Evolutionary conservation across 495 filamentous ascomycete genomes (phyloP).

Genomic region (Aspergillus homomorphus): DNA sequence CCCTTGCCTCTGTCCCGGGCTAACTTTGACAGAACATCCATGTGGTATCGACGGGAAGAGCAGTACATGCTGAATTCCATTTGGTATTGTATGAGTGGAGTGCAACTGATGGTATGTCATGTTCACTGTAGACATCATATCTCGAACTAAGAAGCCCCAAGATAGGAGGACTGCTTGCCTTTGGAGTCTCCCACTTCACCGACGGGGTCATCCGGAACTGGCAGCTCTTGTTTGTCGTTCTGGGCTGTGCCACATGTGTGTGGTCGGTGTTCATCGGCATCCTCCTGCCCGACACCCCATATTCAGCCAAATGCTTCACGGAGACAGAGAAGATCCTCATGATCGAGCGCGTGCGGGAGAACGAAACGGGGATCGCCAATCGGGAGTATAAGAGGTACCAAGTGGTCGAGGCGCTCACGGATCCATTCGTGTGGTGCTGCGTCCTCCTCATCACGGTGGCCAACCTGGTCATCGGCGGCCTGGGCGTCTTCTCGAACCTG

Average conservation of each 20-base stretch:
- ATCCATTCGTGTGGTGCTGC: constrained; percentile 37
- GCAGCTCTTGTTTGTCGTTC: constrained; percentile 37
- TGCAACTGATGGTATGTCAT: constrained; percentile 20
- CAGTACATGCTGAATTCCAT: constrained; percentile 46
- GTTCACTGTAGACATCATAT: not conserved
- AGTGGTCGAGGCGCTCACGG: constrained; percentile 39
- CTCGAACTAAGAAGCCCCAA: constrained; percentile 8
- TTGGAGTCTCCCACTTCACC: constrained; percentile 34
- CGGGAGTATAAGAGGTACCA: constrained; percentile 53
- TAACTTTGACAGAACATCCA: constrained; percentile 24
- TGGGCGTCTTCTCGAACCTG: constrained; percentile 33
- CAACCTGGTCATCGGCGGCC: constrained; percentile 25
- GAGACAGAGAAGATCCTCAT: constrained; percentile 44
- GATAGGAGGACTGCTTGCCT: constrained; percentile 48
- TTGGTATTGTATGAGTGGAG: constrained; percentile 41
- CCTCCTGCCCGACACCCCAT: constrained; percentile 48
- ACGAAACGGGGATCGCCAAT: constrained; percentile 55
- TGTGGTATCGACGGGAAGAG: constrained; percentile 52
- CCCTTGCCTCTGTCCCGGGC: constrained; percentile 28
- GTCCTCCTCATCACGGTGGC: constrained; percentile 17
- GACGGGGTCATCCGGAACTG: constrained; percentile 29
- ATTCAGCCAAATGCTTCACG: constrained; percentile 40
- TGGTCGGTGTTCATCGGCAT: constrained; percentile 36
- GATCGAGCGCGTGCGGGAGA: constrained; percentile 51
- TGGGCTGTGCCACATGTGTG: constrained; percentile 31